phyloP scores from a whole-genome alignment of 2,329 filamentous ascomycete genomes.

The Cyphellophora europaea region DNA sequence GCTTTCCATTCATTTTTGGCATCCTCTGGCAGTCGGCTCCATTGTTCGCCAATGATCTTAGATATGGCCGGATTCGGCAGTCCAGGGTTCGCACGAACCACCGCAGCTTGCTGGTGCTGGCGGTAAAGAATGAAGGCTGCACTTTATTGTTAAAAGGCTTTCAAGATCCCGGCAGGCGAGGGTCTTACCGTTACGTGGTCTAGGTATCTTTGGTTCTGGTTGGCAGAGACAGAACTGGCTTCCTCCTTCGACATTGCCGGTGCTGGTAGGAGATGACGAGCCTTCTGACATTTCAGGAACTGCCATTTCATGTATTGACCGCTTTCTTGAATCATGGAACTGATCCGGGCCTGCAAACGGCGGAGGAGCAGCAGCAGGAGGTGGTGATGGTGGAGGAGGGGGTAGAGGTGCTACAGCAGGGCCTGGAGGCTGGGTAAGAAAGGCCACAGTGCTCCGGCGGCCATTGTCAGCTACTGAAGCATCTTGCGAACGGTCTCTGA shows the following conservation, averaged over 20 bases:
- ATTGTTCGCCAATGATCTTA: constrained; percentile 91
- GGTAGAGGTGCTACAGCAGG: constrained; percentile 2
- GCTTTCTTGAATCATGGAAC: neutral
- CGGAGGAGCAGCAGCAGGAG: neutral
- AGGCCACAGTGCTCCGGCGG: constrained; percentile 11
- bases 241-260: constrained; percentile 4
- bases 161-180: constrained; percentile 7
- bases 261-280: neutral
- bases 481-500: constrained; percentile 8
- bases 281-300: constrained; percentile 1
- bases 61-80: constrained; percentile 93
- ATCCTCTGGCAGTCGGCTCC: constrained; percentile 66
- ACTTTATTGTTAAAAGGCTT: constrained; percentile 17
- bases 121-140: constrained; percentile 95
- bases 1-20: constrained; percentile 80
- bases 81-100: constrained; percentile 75
- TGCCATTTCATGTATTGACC: constrained; percentile 2
- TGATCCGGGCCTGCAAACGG: neutral
- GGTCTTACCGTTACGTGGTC: constrained; percentile 59
- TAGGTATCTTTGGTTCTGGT: constrained; percentile 61
- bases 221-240: constrained; percentile 57
- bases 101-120: constrained; percentile 77
- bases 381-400: constrained; percentile 5
- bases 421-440: constrained; percentile 6
- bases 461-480: constrained; percentile 6